Base-by-base conservation (phyloP, 345 rosid genomes). In the Excoecaria agallocha region DNA sequence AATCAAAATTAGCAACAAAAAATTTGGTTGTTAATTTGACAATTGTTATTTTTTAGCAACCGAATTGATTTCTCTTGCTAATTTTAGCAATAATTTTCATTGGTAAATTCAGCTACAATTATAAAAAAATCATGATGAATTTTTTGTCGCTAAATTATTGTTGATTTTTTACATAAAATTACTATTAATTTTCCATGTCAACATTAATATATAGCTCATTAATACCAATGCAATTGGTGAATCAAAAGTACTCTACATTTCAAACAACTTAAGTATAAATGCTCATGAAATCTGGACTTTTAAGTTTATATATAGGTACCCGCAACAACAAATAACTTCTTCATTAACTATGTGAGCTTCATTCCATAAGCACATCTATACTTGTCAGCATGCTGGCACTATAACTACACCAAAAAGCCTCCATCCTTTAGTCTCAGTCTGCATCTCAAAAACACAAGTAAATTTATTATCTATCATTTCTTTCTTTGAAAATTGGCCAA, bases 211-310 rank as follows among this genome's bases (percentile, higher is more conserved):
- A 12, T 15, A 56, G 66, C 64, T 58, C 43, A 66, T 66, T 4
- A 65, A 30, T 20, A 56, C 30, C 11, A 24, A 38, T 8, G 7
- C 22, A 15, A 24, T 62, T 48, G 69, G 15, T 37, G 3, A 13
- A 52, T 25, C 15, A 15, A 38, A 52, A 3, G 60, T 59, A 46
- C 24, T 59, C 68, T 75, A 68, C 57, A 61, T 50, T n/a, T 59
- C 49, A 15, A 37, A 45, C 57, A 74, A 30, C 71, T 55, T 65
- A 67, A 35, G 41, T 66, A 57, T 49, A 22, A 37, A 67, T 68
- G 43, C 70, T 25, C 38, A 9, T 58, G 59, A 35, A 68, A 68
- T 24, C 0, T 12, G 66, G 58, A 6, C n/a, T 22, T 60, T 9
- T 43, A 43, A 2, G 0, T 6, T 62, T 56, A 39, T 12, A 50